Base-by-base conservation (phyloP, 352 stramenopile species). In the Phytophthora kernoviae region DNA sequence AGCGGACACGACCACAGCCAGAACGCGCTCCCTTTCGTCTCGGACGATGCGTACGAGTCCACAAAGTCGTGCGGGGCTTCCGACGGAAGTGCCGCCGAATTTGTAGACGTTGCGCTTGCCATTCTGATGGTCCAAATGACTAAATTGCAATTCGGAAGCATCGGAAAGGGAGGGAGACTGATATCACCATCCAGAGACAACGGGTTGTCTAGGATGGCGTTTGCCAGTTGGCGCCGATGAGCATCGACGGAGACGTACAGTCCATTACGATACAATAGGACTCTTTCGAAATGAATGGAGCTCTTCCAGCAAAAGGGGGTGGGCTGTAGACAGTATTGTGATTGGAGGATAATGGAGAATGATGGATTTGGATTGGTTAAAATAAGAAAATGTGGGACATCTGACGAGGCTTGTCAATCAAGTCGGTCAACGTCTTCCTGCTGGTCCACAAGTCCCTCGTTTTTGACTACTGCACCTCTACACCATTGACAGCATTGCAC, bases 21-120 rank as follows among this genome's bases (percentile, higher is more conserved):
- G 45, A 0, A 92, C 68, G 15, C 81, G 81, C 39, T 62, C 44
- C 11, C 79, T 75, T 55, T 91, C 80, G 14, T 81, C 65, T 9
- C 75, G 77, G 7, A 93, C 56, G 58, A 92, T 90, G 48, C 66
- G 66, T 18, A 93, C 69, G 47, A 94, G 79, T 5, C 76, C 78
- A 22, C 75, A 81, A 12, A 94, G 70, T 39, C 85, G 72, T 32
- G 68, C 49, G 0, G 85, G 82, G 36, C 75, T 88, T n/a, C 81
- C 81, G 1, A 93, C 81, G 0, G 82, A 91, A 27, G 85, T 92
- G 47, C 83, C 85, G 24, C 81, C 85, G 47, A 94, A 93, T 64
- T 94, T 94, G 79, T 90, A 93, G 27, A 94, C 81, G 59, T 93
- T 93, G 64, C 79, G 78, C 36, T 46, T 55, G 49, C 84, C 84